Base-by-base conservation (phyloP, 192 early-diverging fungal genomes). In the Backusella macrospora region DNA sequence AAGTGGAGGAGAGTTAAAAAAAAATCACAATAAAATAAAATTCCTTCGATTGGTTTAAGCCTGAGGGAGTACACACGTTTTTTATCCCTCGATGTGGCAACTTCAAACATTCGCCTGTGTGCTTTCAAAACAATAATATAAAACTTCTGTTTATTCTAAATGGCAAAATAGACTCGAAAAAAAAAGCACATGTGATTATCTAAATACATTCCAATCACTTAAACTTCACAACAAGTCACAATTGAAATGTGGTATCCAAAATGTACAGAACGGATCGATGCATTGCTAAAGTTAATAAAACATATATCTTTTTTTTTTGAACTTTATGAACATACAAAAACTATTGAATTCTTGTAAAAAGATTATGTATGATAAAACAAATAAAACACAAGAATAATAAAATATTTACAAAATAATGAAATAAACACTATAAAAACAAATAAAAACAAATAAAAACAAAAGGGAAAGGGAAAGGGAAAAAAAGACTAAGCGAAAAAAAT, bases 351-450 rank as follows among this genome's bases (percentile, higher is more conserved):
- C 10, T 55, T 55, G 52, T 55, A 12, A 55, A 59, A 26, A 34
- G 29, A 34, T 34, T 34, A 34, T 34, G 29, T 34, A 34, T 34
- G 21, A 59, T 23, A 55, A 55, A 55, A 55, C 18, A 55, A 34
- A 34, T 23, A 23, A 23, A 55, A 23, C 52, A 55, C 52, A 55
- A 21, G n/a, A 55, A 55, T 55, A 55, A 55, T 23, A 23, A 23
- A 55, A 55, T 55, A 55, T 55, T 55, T 55, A 55, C 52, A 55
- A 55, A 55, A 55, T 23, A 59, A 59, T 26, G 26, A 26, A 26
- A 59, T 59, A 59, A 59, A 26, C 52, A 59, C 52, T 59, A 59
- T 59, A 12, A 59, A 59, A 59, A 59, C 52, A 59, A 59, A 59
- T 49, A 49, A 34, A 34, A 34, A 34, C 29, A 34, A 34, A 49